Conservation (phyloP, 1,284 basidiomycete genomes). For the Apiotrichum sp. region DNA sequence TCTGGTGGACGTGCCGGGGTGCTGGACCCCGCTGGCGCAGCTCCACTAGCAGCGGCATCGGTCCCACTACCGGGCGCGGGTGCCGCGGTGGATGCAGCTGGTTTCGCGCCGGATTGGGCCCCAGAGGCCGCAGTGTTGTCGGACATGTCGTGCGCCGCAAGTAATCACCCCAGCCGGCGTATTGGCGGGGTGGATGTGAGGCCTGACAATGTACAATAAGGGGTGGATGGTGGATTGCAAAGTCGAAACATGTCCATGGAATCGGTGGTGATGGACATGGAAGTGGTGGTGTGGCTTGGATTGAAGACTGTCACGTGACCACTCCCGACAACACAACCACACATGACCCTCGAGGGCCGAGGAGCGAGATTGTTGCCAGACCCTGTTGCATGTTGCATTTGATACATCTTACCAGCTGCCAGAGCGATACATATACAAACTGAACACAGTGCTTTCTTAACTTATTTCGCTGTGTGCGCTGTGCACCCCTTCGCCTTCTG, state of each 20-base stretch:
- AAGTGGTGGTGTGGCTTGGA: background rate
- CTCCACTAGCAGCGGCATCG: background rate
- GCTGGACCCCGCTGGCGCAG: conserved; percentile 20
- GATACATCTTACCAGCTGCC: too few species aligned
- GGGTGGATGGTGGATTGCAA: conserved; percentile 3
- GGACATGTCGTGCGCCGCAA: conserved; percentile 22
- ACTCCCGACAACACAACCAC: too few species aligned
- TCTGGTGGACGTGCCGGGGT: conserved; percentile 22
- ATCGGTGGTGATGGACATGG: background rate
- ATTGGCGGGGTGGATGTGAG: conserved; percentile 1
- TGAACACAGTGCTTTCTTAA: too few species aligned
- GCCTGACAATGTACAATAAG: background rate
- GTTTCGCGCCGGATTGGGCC: background rate
- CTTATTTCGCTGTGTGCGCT: too few species aligned
- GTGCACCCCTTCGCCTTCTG: too few species aligned
- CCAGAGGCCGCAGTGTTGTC: conserved; percentile 18
- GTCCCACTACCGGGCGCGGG: background rate
- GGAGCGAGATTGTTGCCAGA: too few species aligned
- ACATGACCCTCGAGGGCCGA: too few species aligned
- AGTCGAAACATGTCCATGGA: background rate
- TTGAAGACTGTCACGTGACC: too few species aligned
- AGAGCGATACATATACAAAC: too few species aligned
- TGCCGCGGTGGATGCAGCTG: background rate
- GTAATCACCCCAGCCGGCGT: background rate
- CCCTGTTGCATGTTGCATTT: too few species aligned